Evolutionary conservation across 768 basidiomycete genomes (phyloP), one percentile per base, ranked within the genome.

Genomic region (Macrolepiota albuminosa): DNA sequence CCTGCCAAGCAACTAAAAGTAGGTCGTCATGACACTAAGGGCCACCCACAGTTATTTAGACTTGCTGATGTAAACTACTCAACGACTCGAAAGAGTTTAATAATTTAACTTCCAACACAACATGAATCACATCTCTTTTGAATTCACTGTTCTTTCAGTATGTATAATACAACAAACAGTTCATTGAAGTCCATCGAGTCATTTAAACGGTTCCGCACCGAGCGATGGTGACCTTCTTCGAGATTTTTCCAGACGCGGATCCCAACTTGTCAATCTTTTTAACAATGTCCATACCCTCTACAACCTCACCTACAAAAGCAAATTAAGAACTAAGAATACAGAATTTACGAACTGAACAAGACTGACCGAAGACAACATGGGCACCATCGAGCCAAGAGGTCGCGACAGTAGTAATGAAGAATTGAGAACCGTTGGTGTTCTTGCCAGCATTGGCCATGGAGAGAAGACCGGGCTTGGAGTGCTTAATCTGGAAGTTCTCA

Each of bases 351-450:
- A 24, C 6, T 14, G 1, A 36, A 49, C 8, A 16, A 14, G 46
- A 48, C 76, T 52, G 66, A 85, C 93, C 94, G 68, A 96, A 95
- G 51, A 95, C 93, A 73, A 93, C 89, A 73, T 93, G 88, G 58
- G 80, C 82, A 59, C 87, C 88, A 70, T 95, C 90, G 60, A 95
- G 84, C 91, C 90, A 93, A 40, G 77, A 74, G 3, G 90, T 90
- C 37, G 76, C 73, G 58, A 85, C 86, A 43, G 92, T 95, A 63
- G 90, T 93, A 78, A 95, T 86, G 81, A 96, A 95, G 83, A 95
- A 95, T 72, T 82, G 84, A 21, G 84, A 90, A 14, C 90, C 93
- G 69, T 95, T 95, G 64, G 93, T 95, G 77, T 93, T 86, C 69
- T 73, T 75, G 36, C 87, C 88, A 6, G 87, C 82, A 68, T 95